Base-by-base conservation (phyloP, 176 grass and related monocot genomes). In the Aechmea fasciata region DNA sequence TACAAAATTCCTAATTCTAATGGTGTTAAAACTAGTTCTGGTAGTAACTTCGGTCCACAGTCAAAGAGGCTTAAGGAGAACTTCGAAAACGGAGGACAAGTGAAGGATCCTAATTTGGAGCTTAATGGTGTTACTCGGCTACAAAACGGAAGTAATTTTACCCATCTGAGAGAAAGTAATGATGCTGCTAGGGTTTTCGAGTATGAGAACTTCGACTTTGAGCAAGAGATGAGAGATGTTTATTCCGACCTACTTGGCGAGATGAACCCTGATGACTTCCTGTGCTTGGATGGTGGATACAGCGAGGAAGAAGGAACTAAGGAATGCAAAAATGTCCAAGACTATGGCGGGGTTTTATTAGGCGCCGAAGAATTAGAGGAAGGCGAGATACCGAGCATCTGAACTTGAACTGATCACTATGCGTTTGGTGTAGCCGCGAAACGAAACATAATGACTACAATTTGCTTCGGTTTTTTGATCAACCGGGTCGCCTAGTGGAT, bases 221-320 rank as follows among this genome's bases (percentile, higher is more conserved):
- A 90, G 55, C 84, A 87, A 65, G 94, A 92, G 70, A 65, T 87
- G 41, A 70, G 76, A 74, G 66, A 81, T 64, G 80, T 77, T 61
- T 92, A 85, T 57, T 81, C 70, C 11, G 84, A 97, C 1, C 77
- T 92, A 51, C 81, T 87, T 63, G 86, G 89, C 18, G 89, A 83
- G 75, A 75, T 92, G 65, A 66, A 97, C 66, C 79, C 82, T 23
- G 86, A 90, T 25, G 74, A 85, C 77, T 92, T 92, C 66, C 69
- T 97, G 28, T 75, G 78, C 73, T 92, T 67, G 22, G 89, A 97
- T 72, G 50, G 77, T 66, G 86, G 65, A 3, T 75, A 22, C 18
- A 23, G 65, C 24, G 71, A 79, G 28, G 73, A 65, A 14, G 81
- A 73, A 13, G 53, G 24, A 15, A 55, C 23, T 3, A 26, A 47